Evolutionary conservation across 2,329 filamentous ascomycete genomes (phyloP).

Genomic region (Harringtonia lauricola): DNA sequence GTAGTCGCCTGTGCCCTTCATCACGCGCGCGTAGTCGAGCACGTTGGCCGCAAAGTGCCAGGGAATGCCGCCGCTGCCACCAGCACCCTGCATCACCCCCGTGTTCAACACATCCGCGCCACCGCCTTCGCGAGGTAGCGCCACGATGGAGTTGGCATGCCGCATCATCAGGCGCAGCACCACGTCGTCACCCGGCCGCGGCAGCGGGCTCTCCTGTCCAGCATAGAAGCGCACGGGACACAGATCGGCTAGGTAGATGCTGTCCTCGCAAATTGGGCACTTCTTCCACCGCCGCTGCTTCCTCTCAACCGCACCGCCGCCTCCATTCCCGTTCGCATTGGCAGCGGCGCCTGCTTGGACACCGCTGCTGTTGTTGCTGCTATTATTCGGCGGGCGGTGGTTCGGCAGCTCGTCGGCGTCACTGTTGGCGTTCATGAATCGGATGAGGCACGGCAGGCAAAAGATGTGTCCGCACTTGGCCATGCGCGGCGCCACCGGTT

Average conservation of each 20-base stretch:
- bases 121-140: constrained; percentile 70
- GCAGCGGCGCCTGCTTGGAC: not conserved
- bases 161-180: constrained; percentile 79
- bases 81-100: constrained; percentile 42
- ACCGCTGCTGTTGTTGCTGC: constrained; percentile 28
- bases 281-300: constrained; percentile 71
- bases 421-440: constrained; percentile 83
- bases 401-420: constrained; percentile 49
- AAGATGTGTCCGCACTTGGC: constrained; percentile 96
- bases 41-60: constrained; percentile 95
- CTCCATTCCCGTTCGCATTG: not conserved
- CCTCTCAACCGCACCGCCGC: not conserved
- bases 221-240: constrained; percentile 83
- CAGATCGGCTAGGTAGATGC: constrained; percentile 82
- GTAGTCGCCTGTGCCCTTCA: constrained; percentile 87
- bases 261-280: constrained; percentile 92
- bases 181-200: constrained; percentile 77
- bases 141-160: constrained; percentile 69
- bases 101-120: constrained; percentile 52
- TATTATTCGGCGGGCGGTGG: constrained; percentile 20
- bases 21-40: constrained; percentile 86
- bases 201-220: constrained; percentile 73
- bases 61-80: constrained; percentile 41
- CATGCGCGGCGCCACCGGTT: constrained; percentile 90
- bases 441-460: constrained; percentile 82